These are phyloP conservation scores for Thelonectria olida DNA, from an alignment of 2,329 filamentous ascomycete genomes.

Conservation along the genomic window DNA sequence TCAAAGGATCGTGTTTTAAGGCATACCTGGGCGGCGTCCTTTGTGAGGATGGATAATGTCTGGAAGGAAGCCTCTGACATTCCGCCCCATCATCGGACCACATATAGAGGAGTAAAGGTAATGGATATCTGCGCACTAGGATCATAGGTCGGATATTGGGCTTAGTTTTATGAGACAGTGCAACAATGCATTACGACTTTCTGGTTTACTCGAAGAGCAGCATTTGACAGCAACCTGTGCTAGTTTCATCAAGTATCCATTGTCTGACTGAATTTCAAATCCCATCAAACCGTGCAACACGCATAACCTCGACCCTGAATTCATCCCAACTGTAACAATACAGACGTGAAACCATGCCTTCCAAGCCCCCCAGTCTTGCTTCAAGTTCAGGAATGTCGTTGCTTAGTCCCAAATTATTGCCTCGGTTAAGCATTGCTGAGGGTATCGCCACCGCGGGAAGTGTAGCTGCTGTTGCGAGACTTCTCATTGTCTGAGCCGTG, in stretches of 20 bases:
- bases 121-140: not conserved
- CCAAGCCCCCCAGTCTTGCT: not conserved
- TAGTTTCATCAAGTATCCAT: not conserved
- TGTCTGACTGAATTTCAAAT: not conserved
- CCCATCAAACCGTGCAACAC: not conserved
- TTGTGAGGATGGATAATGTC: constrained; percentile 6
- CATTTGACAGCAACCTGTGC: not conserved
- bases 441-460: not conserved
- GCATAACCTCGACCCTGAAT: not conserved
- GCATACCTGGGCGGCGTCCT: not conserved
- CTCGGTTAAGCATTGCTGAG: not conserved
- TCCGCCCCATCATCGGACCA: constrained; percentile 1
- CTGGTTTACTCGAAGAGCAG: not conserved
- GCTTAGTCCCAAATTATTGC: not conserved
- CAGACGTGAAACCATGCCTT: not conserved
- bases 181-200: constrained; percentile 16
- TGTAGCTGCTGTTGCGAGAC: not conserved
- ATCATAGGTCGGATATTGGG: not conserved
- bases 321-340: not conserved
- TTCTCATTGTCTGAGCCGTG: not conserved
- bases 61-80: not conserved
- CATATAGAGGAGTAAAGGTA: constrained; percentile 21
- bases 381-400: not conserved
- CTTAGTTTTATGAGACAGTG: constrained; percentile 1
- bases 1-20: not conserved